Percentiles rank a stretch among this genome's conserved stretches.
These are phyloP conservation scores for Vanilla planifolia DNA, from an alignment of 106 monocot species.

Conservation along the genomic window DNA sequence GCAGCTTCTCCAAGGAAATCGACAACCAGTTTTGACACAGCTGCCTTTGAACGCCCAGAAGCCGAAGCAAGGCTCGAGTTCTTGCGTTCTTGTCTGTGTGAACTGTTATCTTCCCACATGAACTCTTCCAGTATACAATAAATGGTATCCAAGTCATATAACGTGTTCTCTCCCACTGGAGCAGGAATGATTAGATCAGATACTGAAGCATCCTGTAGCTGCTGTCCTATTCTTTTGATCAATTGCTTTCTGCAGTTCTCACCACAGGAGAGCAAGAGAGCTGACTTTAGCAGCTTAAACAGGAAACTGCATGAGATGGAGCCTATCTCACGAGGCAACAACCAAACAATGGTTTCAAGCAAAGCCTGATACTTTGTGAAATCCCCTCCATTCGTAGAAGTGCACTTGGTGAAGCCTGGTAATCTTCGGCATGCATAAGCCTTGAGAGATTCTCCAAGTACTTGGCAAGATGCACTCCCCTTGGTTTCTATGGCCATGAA, in stretches of 20 bases:
- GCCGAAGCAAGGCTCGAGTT: conserved; percentile 10
- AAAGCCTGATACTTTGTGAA: conserved; percentile 25
- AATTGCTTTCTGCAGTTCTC: conserved; percentile 50
- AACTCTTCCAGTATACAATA: conserved; percentile 67
- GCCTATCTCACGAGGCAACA: conserved; percentile 59
- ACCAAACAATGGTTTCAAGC: conserved; percentile 51
- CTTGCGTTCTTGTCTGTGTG: not conserved
- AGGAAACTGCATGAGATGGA: conserved; percentile 70
- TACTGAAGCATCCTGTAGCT: conserved; percentile 62
- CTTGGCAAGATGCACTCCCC: conserved; percentile 32
- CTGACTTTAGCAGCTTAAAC: conserved; percentile 58
- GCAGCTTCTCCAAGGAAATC: conserved; percentile 72
- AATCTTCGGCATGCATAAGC: conserved; percentile 58
- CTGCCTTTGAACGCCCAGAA: conserved; percentile 24
- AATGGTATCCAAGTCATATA: conserved; percentile 72
- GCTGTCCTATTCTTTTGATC: conserved; percentile 51
- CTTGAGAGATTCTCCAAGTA: conserved; percentile 87
- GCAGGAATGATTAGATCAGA: conserved; percentile 71
- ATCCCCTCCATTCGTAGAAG: conserved; percentile 34
- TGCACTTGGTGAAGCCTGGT: conserved; percentile 35
- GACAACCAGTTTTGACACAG: conserved; percentile 69
- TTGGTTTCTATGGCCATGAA: conserved; percentile 50
- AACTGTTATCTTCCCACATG: conserved; percentile 32
- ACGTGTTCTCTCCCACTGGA: conserved; percentile 23
- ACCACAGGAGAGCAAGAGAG: conserved; percentile 37